Conservation (phyloP, 371 early-diverging fungal genomes). For the Umbelopsis sp. region DNA sequence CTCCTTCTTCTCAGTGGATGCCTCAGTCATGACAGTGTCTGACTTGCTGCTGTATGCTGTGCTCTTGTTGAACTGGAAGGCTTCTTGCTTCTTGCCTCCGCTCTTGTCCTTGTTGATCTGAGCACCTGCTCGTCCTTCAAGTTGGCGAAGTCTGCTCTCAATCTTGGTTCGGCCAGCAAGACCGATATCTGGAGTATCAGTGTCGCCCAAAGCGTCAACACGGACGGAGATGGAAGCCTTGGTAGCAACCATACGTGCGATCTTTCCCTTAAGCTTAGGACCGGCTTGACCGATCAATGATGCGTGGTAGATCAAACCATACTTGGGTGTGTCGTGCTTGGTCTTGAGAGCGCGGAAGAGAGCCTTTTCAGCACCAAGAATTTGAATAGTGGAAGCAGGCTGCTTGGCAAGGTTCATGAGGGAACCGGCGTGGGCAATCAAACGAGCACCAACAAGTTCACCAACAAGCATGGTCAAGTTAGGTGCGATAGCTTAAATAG, state of each 20-base stretch:
- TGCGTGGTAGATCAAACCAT: slow-evolving; percentile 95
- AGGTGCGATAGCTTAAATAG: slow-evolving; percentile 78
- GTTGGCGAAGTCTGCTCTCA: slow-evolving; percentile 84
- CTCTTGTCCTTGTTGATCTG: slow-evolving; percentile 58
- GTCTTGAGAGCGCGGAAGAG: slow-evolving; percentile 95
- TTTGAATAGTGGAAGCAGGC: slow-evolving; percentile 96
- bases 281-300: slow-evolving; percentile 87
- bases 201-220: slow-evolving; percentile 94
- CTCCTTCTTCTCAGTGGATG: slow-evolving; percentile 23
- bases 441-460: slow-evolving; percentile 90
- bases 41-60: slow-evolving; percentile 42
- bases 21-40: slow-evolving; percentile 44
- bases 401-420: slow-evolving; percentile 90
- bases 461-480: slow-evolving; percentile 93
- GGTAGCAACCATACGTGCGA: slow-evolving; percentile 90
- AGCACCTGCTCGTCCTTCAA: slow-evolving; percentile 70
- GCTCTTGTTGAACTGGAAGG: slow-evolving; percentile 60
- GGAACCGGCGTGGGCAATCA: slow-evolving; percentile 93
- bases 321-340: slow-evolving; percentile 96
- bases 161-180: slow-evolving; percentile 83
- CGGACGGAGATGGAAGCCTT: slow-evolving; percentile 93
- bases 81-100: slow-evolving; percentile 71
- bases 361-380: slow-evolving; percentile 98
- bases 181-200: slow-evolving; percentile 83
- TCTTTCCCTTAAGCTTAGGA: slow-evolving; percentile 90